These are phyloP conservation scores for Hibiscus trionum DNA, from an alignment of 345 rosid species.

Conservation along the genomic window DNA sequence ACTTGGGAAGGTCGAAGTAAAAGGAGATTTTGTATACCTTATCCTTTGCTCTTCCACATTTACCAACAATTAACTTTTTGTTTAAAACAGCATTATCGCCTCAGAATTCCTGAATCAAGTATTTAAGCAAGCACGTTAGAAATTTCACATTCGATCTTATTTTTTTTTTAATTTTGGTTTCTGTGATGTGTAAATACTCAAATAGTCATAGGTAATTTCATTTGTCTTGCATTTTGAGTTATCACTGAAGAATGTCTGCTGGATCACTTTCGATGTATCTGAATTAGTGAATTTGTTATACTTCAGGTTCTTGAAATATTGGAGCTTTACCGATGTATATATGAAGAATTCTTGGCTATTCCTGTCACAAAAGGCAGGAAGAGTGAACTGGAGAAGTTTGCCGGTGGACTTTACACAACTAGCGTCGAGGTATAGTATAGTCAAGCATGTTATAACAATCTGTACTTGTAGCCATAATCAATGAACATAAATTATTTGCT, in stretches of 20 bases:
- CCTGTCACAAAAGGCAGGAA: slow-evolving; percentile 91
- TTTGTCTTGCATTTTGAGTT: not conserved
- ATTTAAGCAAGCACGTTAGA: not conserved
- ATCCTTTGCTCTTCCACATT: not conserved
- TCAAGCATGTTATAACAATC: not conserved
- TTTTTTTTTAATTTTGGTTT: not conserved
- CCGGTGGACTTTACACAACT: slow-evolving; percentile 95
- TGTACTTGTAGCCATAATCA: not conserved
- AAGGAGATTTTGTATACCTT: not conserved
- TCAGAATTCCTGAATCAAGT: not conserved
- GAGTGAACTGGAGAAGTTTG: slow-evolving; percentile 96
- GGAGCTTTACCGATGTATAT: slow-evolving; percentile 80
- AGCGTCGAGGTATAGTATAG: slow-evolving; percentile 66
- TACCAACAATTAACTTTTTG: not conserved
- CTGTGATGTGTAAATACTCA: not conserved
- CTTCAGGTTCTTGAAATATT: slow-evolving; percentile 64
- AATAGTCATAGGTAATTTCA: not conserved
- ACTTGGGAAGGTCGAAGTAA: not conserved
- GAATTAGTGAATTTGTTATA: not conserved
- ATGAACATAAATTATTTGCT: not conserved
- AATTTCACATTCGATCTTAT: not conserved
- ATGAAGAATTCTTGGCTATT: slow-evolving; percentile 85
- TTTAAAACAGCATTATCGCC: not conserved
- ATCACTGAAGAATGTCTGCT: not conserved
- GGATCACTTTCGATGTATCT: not conserved